Conservation (phyloP, 2,329 filamentous ascomycete species). For the Diplodia corticola region DNA sequence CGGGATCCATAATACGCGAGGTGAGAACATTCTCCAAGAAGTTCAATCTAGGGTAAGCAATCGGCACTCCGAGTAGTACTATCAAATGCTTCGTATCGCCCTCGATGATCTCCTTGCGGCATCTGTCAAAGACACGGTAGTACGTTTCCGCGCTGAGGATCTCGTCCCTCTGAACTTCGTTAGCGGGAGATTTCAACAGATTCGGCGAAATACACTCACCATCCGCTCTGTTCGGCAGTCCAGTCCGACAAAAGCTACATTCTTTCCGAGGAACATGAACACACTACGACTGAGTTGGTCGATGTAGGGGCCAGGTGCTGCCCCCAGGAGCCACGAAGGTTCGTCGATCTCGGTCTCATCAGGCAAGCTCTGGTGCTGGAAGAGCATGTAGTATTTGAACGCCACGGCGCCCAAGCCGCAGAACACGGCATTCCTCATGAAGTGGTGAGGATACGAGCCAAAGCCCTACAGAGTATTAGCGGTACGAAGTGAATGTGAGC, state of each 20-base stretch:
- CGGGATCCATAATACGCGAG: constrained; percentile 79
- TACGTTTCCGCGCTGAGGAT: constrained; percentile 80
- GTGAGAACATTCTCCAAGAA: constrained; percentile 72
- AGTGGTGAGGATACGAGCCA: constrained; percentile 87
- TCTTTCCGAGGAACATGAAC: constrained; percentile 79
- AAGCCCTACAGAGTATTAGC: constrained; percentile 58
- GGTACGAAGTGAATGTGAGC: constrained; percentile 30
- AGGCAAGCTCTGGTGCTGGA: constrained; percentile 88
- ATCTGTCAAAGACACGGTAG: constrained; percentile 81
- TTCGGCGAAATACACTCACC: constrained; percentile 20
- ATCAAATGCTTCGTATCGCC: constrained; percentile 88
- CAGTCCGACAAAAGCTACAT: constrained; percentile 78
- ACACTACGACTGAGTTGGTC: constrained; percentile 79
- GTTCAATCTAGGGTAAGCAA: constrained; percentile 49
- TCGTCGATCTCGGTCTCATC: constrained; percentile 81
- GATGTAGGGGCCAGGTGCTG: constrained; percentile 83
- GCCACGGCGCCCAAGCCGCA: constrained; percentile 85
- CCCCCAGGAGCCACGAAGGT: constrained; percentile 86
- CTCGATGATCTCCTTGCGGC: constrained; percentile 76
- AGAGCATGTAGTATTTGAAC: constrained; percentile 98
- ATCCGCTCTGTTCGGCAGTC: constrained; percentile 91
- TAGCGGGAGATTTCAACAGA: constrained; percentile 26
- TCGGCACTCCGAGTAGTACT: constrained; percentile 75
- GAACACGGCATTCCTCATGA: constrained; percentile 90
- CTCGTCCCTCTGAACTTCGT: constrained; percentile 58